A percentile compares a stretch with the other conserved stretches of the same genome.
Conservation (phyloP, 1,139 yeast genomes). For the Blastobotrys serpentis region DNA sequence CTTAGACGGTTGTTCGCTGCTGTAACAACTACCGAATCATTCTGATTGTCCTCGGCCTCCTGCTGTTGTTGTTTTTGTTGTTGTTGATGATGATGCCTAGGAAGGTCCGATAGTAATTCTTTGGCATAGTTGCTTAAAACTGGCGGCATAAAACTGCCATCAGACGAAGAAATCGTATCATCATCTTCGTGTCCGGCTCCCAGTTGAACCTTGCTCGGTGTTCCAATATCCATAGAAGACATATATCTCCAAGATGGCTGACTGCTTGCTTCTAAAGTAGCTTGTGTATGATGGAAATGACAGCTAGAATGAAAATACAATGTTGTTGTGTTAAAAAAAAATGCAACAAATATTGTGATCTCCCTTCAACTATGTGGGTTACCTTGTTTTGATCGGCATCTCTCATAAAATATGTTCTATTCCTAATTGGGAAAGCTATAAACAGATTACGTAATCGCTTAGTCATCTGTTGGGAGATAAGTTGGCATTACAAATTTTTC, state of each 20-base stretch:
- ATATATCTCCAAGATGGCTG: background rate
- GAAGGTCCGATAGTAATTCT: conserved; percentile 38
- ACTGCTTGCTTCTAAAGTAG: too few relatives aligned
- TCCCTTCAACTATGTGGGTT: too few relatives aligned
- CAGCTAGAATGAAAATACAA: too few relatives aligned
- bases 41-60: background rate
- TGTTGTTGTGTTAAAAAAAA: too few relatives aligned
- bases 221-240: conserved; percentile 5
- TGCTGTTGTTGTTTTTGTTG: conserved; percentile 1
- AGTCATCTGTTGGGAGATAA: background rate
- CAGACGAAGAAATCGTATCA: conserved; percentile 38
- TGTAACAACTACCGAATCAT: conserved; percentile 2
- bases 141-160: conserved; percentile 60
- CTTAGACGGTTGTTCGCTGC: conserved; percentile 5
- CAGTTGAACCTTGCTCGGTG: background rate
- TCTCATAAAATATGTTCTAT: conserved; percentile 7
- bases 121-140: conserved; percentile 60
- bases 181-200: conserved; percentile 20
- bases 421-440: conserved; percentile 8
- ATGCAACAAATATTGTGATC: too few relatives aligned
- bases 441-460: conserved; percentile 2
- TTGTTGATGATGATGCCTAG: background rate
- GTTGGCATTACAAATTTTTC: conserved; percentile 11
- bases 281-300: too few relatives aligned
- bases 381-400: conserved; percentile 6